Evolutionary conservation across 1,284 basidiomycete genomes (phyloP), one percentile per base, ranked within the genome.

Genomic region (Sanguinoderma infundibulare): DNA sequence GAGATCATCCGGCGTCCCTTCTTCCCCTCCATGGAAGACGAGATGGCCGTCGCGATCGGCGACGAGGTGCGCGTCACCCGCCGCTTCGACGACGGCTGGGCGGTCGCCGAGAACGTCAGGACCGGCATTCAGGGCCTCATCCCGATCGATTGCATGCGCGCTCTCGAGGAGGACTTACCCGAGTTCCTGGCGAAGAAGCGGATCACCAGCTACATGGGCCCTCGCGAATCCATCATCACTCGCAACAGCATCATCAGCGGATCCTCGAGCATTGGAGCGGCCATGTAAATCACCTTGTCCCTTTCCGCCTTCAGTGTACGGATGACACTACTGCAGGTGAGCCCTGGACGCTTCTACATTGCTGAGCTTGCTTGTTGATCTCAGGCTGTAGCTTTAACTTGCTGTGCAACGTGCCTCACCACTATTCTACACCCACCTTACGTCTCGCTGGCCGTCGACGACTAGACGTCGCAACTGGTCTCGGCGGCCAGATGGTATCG

Each of bases 51-150:
- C 0, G 46, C 30, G 0, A 76, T 76, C 0, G 83, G 81, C 4
- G 88, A 91, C 51, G 65, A 67, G 14, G 83, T 91, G 17, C 80
- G 75, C 64, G 73, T 91, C 39, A 10, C 87, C 20, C 75, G 77
- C 51, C 69, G 81, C 14, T 91, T 84, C 70, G 85, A 89, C 64
- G 89, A 91, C 69, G 89, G 89, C 0, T 91, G 89, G 90, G 82
- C 85, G 70, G 82, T 79, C 66, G 64, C 79, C 44, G 64, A 68
- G 53, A 59, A 70, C 51, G 67, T 73, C 5, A 78, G 76, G 0
- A 65, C 80, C 44, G 66, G 67, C 34, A 44, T 53, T 51, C 65
- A 66, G 40, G 81, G 81, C 1, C 67, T 83, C 42, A 87, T 90
- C 47, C 89, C 88, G 2, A 75, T 89, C 30, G 86, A 89, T 67